These are phyloP conservation scores for Kentomonas sorsogonicus DNA, from an alignment of 208 protist genomes.

Conservation along the genomic window DNA sequence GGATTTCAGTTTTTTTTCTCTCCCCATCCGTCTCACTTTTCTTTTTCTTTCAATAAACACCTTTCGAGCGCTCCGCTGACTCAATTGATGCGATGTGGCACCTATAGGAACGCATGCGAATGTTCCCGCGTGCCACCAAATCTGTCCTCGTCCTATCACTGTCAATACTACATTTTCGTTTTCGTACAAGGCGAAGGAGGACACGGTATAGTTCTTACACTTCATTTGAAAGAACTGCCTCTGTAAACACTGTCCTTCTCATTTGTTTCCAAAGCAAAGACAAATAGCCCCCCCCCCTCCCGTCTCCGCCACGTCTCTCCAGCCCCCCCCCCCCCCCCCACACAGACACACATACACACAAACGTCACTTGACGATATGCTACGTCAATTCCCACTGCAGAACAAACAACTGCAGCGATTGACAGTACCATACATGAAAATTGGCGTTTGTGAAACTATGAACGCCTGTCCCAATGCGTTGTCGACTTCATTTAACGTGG, in stretches of 20 bases:
- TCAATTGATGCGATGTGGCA: not conserved
- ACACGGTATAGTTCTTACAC: too few relatives aligned
- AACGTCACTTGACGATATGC: not conserved
- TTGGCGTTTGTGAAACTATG: slow-evolving; percentile 80
- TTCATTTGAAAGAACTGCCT: too few relatives aligned
- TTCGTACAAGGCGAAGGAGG: too few relatives aligned
- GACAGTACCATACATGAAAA: slow-evolving; percentile 45
- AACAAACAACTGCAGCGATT: slow-evolving; percentile 71
- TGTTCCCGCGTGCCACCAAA: not conserved
- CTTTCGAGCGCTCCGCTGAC: too few relatives aligned
- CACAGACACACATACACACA: slow-evolving; percentile 1
- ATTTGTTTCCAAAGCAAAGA: too few relatives aligned
- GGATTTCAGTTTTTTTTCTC: not conserved
- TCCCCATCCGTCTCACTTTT: slow-evolving; percentile 6
- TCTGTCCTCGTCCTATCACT: too few relatives aligned
- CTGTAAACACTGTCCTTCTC: too few relatives aligned
- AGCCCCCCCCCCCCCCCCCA: too few relatives aligned
- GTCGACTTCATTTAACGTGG: slow-evolving; percentile 60
- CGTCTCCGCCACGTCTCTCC: too few relatives aligned
- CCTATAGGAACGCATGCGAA: not conserved
- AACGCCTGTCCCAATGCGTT: slow-evolving; percentile 45
- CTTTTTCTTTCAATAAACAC: slow-evolving; percentile 6
- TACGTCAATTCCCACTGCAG: slow-evolving; percentile 64
- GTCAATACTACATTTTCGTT: too few relatives aligned
- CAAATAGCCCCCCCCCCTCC: too few relatives aligned